Conservation (phyloP, 2,329 filamentous ascomycete genomes). For the Colletotrichum falcatum region DNA sequence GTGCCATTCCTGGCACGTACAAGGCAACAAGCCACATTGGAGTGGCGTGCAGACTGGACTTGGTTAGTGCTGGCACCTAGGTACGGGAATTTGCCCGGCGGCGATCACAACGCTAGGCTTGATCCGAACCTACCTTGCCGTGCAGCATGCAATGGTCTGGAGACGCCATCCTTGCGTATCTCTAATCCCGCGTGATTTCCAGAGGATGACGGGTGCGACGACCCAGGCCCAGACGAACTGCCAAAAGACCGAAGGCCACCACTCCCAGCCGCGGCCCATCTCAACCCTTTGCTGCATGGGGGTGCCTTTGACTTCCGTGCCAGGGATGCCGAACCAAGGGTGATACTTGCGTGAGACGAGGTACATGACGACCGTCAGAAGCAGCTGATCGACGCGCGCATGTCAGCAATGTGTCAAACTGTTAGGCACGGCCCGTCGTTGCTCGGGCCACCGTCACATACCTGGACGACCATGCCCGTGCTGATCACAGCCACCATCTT, state of each 20-base stretch:
- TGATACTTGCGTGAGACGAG: conserved; percentile 76
- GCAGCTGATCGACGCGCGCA: conserved; percentile 56
- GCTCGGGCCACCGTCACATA: conserved; percentile 49
- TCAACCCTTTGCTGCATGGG: conserved; percentile 61
- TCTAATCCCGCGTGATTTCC: conserved; percentile 68
- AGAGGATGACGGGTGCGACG: conserved; percentile 71
- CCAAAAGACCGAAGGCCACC: conserved; percentile 74
- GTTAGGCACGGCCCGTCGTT: conserved; percentile 17
- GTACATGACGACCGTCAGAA: conserved; percentile 70
- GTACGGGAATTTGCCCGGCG: conserved; percentile 3
- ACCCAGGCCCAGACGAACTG: conserved; percentile 74
- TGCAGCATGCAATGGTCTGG: conserved; percentile 68
- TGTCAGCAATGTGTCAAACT: conserved; percentile 35
- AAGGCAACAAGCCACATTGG: conserved; percentile 76
- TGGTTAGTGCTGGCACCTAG: conserved; percentile 25
- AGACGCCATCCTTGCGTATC: conserved; percentile 76
- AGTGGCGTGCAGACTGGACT: conserved; percentile 69
- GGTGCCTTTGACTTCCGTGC: conserved; percentile 70
- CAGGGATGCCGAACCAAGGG: conserved; percentile 68
- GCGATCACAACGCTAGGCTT: conserved; percentile 17
- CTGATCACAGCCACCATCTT: conserved; percentile 64
- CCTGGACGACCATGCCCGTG: conserved; percentile 67
- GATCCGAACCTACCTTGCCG: conserved; percentile 56
- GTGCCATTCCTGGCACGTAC: conserved; percentile 62
- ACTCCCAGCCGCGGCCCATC: conserved; percentile 71